Evolutionary conservation across 441 rosid species (phyloP).

Genomic region (Gossypium davidsonii): DNA sequence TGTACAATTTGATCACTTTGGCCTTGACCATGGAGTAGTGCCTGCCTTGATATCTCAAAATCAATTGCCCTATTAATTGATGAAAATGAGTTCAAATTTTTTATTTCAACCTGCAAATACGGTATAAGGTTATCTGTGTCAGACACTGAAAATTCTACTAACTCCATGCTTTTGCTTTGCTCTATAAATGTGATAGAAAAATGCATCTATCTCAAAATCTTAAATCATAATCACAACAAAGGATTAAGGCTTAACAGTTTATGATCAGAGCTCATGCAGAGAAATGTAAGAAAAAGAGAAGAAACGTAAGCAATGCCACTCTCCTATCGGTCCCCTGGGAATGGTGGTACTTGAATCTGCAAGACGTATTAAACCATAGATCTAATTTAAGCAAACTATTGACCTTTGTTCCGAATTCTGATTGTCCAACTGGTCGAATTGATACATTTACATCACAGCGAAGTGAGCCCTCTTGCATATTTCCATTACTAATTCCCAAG

Average conservation of each 20-base stretch:
- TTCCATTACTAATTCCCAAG: slow-evolving; percentile 83
- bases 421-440: slow-evolving; percentile 70
- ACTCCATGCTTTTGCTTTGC: not conserved
- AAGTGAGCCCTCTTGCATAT: slow-evolving; percentile 96
- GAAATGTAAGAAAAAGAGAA: not conserved
- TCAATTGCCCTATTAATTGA: slow-evolving; percentile 82
- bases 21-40: slow-evolving; percentile 56
- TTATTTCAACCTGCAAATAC: slow-evolving; percentile 76
- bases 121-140: slow-evolving; percentile 3
- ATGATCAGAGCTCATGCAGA: not conserved
- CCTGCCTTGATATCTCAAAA: slow-evolving; percentile 83
- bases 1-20: slow-evolving; percentile 63
- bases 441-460: slow-evolving; percentile 91
- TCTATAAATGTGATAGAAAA: not conserved
- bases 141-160: slow-evolving; percentile 1
- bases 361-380: not conserved
- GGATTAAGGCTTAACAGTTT: not conserved
- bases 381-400: slow-evolving; percentile 1
- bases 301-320: not conserved
- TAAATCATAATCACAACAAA: not conserved
- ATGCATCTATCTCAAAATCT: not conserved
- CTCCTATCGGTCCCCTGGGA: not conserved
- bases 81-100: slow-evolving; percentile 85
- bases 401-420: slow-evolving; percentile 89
- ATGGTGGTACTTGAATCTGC: not conserved